A percentile compares a stretch with the other conserved stretches of the same genome.
phyloP scores from a whole-genome alignment of 257 asterid genomes.

The Paulownia fortunei region DNA sequence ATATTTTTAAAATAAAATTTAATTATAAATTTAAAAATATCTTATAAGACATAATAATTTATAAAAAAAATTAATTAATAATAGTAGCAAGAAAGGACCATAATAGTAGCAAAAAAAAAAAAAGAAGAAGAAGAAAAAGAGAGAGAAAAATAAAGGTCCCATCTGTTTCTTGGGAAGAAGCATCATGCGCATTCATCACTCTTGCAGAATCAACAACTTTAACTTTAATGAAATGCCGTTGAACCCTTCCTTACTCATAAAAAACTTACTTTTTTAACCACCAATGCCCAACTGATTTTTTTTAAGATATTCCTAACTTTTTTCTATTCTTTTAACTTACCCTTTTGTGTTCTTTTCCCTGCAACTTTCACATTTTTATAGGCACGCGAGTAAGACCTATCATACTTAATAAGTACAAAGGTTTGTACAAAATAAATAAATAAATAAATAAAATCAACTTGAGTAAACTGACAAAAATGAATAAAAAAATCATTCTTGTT shows the following conservation, averaged over 20 bases:
- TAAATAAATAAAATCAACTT: no score
- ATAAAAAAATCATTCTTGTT: background rate
- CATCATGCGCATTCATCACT: background rate
- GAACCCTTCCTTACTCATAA: conserved; percentile 2
- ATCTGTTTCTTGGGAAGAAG: background rate
- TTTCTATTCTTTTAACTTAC: no score
- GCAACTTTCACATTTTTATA: background rate
- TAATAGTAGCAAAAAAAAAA: no score
- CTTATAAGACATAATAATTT: no score
- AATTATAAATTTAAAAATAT: no score
- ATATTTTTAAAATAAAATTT: no score
- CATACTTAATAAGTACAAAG: background rate
- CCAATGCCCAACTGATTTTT: background rate
- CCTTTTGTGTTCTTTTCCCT: background rate
- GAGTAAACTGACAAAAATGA: no score
- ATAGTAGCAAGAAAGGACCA: no score
- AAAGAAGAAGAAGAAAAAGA: no score
- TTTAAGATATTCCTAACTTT: background rate
- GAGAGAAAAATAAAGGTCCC: background rate
- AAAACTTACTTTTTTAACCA: background rate
- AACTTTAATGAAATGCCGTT: background rate
- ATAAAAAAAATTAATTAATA: no score
- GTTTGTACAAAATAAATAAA: background rate
- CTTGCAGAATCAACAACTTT: background rate
- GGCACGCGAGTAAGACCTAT: conserved; percentile 23